phyloP scores from a whole-genome alignment of 306 rosid genomes.

The Notholithocarpus densiflorus region DNA sequence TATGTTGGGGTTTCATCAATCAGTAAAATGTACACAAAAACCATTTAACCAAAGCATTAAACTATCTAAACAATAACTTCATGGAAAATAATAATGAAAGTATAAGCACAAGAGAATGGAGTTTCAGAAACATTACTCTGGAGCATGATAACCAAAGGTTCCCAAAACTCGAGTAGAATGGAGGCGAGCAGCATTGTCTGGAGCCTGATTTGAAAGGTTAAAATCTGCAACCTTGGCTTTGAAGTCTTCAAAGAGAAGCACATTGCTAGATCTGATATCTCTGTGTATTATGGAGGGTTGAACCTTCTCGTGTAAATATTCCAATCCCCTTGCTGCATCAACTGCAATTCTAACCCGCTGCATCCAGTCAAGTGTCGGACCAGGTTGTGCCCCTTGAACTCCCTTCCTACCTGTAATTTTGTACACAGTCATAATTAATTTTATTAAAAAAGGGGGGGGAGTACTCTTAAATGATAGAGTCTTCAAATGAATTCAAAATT shows the following conservation, averaged over 20 bases:
- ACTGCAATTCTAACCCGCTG: slow-evolving; percentile 73
- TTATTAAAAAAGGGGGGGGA: too few species aligned
- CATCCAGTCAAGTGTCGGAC: slow-evolving; percentile 72
- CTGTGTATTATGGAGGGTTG: slow-evolving; percentile 65
- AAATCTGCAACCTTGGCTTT: slow-evolving; percentile 71
- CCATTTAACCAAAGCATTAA: slow-evolving; percentile 4
- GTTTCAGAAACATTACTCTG: slow-evolving; percentile 46
- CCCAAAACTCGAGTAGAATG: slow-evolving; percentile 76
- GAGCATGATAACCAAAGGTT: slow-evolving; percentile 81
- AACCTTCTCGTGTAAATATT: slow-evolving; percentile 70
- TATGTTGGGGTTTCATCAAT: slow-evolving; percentile 3
- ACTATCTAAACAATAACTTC: not conserved
- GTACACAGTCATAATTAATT: too few species aligned
- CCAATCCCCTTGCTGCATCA: slow-evolving; percentile 68
- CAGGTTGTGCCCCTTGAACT: slow-evolving; percentile 80
- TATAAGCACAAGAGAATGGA: slow-evolving; percentile 1
- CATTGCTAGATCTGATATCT: slow-evolving; percentile 75
- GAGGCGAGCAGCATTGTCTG: slow-evolving; percentile 83
- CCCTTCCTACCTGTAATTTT: slow-evolving; percentile 60
- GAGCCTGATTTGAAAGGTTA: slow-evolving; percentile 77
- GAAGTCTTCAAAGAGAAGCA: slow-evolving; percentile 69
- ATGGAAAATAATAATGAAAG: not conserved
- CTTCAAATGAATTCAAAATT: too few species aligned
- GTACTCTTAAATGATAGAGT: too few species aligned
- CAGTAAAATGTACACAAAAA: not conserved